These are phyloP conservation scores for Fraxinus americana DNA, from an alignment of 257 asterid genomes.

Conservation along the genomic window DNA sequence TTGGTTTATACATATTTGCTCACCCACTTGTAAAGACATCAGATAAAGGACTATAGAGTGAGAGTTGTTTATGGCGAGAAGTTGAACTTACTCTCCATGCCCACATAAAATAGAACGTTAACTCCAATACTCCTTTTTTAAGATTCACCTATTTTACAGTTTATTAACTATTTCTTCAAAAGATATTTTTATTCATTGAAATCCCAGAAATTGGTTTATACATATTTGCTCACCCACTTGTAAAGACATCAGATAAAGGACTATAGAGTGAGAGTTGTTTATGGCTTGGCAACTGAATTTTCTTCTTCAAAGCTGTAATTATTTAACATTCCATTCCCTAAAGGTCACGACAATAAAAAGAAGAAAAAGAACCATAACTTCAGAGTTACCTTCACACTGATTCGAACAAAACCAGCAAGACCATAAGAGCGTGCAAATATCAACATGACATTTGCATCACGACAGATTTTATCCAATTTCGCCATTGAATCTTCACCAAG, in stretches of 20 bases:
- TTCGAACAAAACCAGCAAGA: slow-evolving; percentile 86
- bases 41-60: neutral
- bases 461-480: slow-evolving; percentile 85
- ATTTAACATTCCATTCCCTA: slow-evolving; percentile 7
- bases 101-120: neutral
- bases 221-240: slow-evolving; percentile 6
- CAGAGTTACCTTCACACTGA: slow-evolving; percentile 77
- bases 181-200: slow-evolving; percentile 1
- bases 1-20: slow-evolving; percentile 9
- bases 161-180: slow-evolving; percentile 3
- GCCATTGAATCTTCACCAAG: slow-evolving; percentile 87
- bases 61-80: slow-evolving; percentile 10
- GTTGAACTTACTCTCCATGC: slow-evolving; percentile 23
- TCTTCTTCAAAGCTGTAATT: slow-evolving; percentile 21
- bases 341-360: slow-evolving; percentile 19
- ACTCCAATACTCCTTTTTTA: neutral
- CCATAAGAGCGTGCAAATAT: slow-evolving; percentile 97
- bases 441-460: slow-evolving; percentile 75
- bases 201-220: slow-evolving; percentile 11
- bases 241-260: slow-evolving; percentile 2
- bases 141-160: neutral
- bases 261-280: neutral
- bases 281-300: neutral
- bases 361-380: neutral
- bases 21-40: slow-evolving; percentile 4